A percentile compares a stretch with the other conserved stretches of the same genome.
phyloP scores from a whole-genome alignment of 2,329 filamentous ascomycete species.

The Talaromyces sp. region DNA sequence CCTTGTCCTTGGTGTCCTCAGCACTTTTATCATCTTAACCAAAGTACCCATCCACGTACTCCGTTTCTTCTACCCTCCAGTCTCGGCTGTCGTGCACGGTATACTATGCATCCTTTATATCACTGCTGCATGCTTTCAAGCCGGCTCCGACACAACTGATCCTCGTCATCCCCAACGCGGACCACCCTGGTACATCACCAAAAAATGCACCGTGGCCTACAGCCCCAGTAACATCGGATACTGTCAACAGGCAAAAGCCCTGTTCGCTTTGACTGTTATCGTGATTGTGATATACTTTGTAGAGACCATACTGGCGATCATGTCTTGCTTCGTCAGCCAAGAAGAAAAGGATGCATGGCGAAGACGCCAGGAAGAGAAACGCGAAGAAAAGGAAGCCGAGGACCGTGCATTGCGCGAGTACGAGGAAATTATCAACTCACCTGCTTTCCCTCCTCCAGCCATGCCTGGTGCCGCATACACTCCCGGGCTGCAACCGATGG shows the following conservation, averaged over 20 bases:
- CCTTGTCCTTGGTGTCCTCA: slow-evolving; percentile 59
- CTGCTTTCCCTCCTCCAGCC: slow-evolving; percentile 31
- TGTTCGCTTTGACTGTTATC: slow-evolving; percentile 56
- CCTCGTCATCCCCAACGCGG: slow-evolving; percentile 52
- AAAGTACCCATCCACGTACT: slow-evolving; percentile 58
- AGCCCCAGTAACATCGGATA: slow-evolving; percentile 49
- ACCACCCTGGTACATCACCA: slow-evolving; percentile 62
- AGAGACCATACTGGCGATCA: slow-evolving; percentile 48
- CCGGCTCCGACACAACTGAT: slow-evolving; percentile 58
- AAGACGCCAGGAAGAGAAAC: slow-evolving; percentile 36
- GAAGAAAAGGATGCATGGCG: slow-evolving; percentile 35
- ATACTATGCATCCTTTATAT: slow-evolving; percentile 53
- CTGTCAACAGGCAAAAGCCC: slow-evolving; percentile 59
- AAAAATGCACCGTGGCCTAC: slow-evolving; percentile 54
- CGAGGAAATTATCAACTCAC: slow-evolving; percentile 39
- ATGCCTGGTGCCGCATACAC: slow-evolving; percentile 27
- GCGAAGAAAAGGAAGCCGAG: slow-evolving; percentile 41
- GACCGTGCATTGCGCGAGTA: slow-evolving; percentile 25
- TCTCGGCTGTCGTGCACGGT: slow-evolving; percentile 53
- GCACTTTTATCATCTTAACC: slow-evolving; percentile 59
- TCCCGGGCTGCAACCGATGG: slow-evolving; percentile 5
- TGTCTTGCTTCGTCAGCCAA: slow-evolving; percentile 46
- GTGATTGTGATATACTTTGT: slow-evolving; percentile 53
- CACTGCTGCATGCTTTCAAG: slow-evolving; percentile 55
- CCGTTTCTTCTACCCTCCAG: slow-evolving; percentile 55